Conservation (phyloP, 2,329 filamentous ascomycete genomes). For the Sporothrix sp. region DNA sequence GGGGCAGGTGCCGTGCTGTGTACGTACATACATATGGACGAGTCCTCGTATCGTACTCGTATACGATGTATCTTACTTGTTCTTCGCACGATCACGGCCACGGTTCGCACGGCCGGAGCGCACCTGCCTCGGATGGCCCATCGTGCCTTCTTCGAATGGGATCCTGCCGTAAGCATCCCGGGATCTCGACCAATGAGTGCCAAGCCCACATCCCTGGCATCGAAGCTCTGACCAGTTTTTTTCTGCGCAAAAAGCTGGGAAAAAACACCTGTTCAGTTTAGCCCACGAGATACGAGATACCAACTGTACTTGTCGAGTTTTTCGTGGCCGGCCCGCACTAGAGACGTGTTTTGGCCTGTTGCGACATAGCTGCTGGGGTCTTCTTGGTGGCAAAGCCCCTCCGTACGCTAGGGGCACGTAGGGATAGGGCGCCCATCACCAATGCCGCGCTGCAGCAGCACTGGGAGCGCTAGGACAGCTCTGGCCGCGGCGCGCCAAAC, state of each 20-base stretch:
- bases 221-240: conserved; percentile 6
- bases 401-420: neutral
- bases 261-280: too few relatives aligned
- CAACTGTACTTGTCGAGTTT: neutral
- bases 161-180: too few relatives aligned
- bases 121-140: too few relatives aligned
- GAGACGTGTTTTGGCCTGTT: conserved; percentile 2
- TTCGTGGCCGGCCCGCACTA: neutral
- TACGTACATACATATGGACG: too few relatives aligned
- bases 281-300: neutral
- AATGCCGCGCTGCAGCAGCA: conserved; percentile 4
- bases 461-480: conserved; percentile 5
- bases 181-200: conserved; percentile 1
- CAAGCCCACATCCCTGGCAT: conserved; percentile 1
- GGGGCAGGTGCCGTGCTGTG: too few relatives aligned
- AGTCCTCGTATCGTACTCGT: too few relatives aligned
- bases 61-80: too few relatives aligned
- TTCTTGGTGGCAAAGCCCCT: conserved; percentile 1
- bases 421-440: neutral
- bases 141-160: too few relatives aligned
- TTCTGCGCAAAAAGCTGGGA: neutral
- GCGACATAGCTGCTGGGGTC: neutral
- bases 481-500: neutral
- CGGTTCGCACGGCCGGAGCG: too few relatives aligned
- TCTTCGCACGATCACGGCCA: too few relatives aligned